Evolutionary conservation across 2,329 filamentous ascomycete species (phyloP), one percentile per base, ranked within the genome.

Genomic region (Neonectria punicea): DNA sequence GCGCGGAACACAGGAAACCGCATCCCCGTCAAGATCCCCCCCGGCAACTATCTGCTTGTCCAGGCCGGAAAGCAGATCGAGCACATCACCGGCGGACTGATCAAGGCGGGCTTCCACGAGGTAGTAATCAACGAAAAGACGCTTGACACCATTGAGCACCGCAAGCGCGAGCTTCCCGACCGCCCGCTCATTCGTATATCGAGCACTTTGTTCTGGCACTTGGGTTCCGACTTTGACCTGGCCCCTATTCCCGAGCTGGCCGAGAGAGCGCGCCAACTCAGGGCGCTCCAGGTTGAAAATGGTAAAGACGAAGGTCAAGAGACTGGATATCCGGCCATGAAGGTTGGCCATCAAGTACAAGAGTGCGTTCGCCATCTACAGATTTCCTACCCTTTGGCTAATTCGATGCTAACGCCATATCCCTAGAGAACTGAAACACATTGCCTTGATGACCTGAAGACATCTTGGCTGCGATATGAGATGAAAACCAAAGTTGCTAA

Each of bases 61-160:
- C 87, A 89, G 73, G 87, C 87, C 2, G 87, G 87, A 63, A 89
- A 89, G 80, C 87, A 89, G 79, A 81, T 89, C 61, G 87, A 89
- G 80, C 84, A 89, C 78, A 76, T 87, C 55, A 89, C 87, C 0
- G 87, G 87, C 53, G 87, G 87, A 0, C 83, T 89, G 36, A 80
- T 89, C 76, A 89, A 88, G 75, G 87, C 87, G 1, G 87, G 87
- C 4, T 89, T 81, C 78, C 87, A 89, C 77, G 87, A 89, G 79
- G 87, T 89, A 0, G 84, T 87, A 2, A 85, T 89, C 65, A 89
- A 85, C 74, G 81, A 85, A 8, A 76, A 78, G 67, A 89, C 87
- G 0, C 64, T 86, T 2, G 79, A 79, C 13, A 81, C 82, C 2
- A 81, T 89, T 4, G 80, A 80, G 66, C 73, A 73, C 55, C 81